Evolutionary conservation across 2,329 filamentous ascomycete genomes (phyloP), one percentile per base, ranked within the genome.

Genomic region (Cladosporium sp.): DNA sequence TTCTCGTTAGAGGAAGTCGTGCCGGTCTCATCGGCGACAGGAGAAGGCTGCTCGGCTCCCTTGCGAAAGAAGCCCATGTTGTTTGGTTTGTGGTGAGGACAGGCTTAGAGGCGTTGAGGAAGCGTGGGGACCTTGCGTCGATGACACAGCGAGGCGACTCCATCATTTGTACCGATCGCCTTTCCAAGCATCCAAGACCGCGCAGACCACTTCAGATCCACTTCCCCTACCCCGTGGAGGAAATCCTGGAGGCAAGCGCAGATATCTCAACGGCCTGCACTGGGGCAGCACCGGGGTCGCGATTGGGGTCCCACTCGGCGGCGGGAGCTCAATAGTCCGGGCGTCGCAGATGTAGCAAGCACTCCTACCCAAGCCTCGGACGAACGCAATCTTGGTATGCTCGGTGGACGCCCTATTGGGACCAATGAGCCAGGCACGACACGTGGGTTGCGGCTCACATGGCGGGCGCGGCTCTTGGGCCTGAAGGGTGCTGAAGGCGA

Each of bases 331-430:
- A 19, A 45, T 45, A 27, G 42, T 45, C 42, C 42, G 42, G 35
- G 42, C 42, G 30, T 35, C 20, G 29, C 22, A 36, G 22, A 25
- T 45, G 29, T 15, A 35, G 13, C 42, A 45, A 22, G 30, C 19
- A 15, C 18, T 25, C 18, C 2, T 15, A 30, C 25, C 33, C 33
- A 46, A 30, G 33, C 43, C 32, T 38, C 43, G 43, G 43, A 46
- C 43, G 43, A 46, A 46, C 43, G 43, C 43, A 46, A 46, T 30
- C 43, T 46, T 46, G 43, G 43, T 46, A 38, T 46, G 32, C 33
- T 36, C 20, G 43, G 22, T 16, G 4, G 20, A 29, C 36, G 22
- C 32, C 33, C 20, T 19, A 15, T 20, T n/a, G 25, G 33, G 22
- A 20, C 41, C 43, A 46, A 46, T 46, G 33, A 33, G 25, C 16